These are phyloP conservation scores for Penicillium cosmopolitanum DNA, from an alignment of 495 filamentous ascomycete species.

Conservation along the genomic window DNA sequence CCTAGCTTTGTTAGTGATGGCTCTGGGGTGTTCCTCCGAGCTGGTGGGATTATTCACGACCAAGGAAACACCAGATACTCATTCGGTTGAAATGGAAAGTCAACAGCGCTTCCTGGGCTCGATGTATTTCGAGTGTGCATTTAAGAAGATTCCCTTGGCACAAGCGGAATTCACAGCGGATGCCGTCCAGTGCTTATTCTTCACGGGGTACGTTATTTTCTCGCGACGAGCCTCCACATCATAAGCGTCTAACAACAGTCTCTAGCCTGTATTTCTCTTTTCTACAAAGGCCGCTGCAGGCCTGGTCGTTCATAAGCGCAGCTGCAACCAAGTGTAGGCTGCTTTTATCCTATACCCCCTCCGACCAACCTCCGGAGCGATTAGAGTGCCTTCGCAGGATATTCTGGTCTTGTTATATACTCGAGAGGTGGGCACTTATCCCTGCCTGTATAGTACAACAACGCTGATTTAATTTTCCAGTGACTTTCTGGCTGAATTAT, in stretches of 20 bases:
- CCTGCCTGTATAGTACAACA: too few species aligned
- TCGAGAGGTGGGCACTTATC: constrained; percentile 34
- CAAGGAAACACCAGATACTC: not conserved
- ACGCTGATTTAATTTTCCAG: constrained; percentile 1
- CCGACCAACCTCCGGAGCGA: constrained; percentile 24
- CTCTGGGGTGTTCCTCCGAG: constrained; percentile 18
- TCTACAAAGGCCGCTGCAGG: constrained; percentile 22
- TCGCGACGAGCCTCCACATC: too few species aligned
- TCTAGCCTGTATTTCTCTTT: constrained; percentile 18
- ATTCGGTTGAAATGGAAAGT: not conserved
- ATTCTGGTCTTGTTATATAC: constrained; percentile 54
- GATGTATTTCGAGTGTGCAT: constrained; percentile 16
- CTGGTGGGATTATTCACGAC: constrained; percentile 9
- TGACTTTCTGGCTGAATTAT: constrained; percentile 38
- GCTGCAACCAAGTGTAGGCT: constrained; percentile 23
- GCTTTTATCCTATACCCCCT: constrained; percentile 16
- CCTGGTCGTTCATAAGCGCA: constrained; percentile 23
- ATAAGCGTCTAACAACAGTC: too few species aligned
- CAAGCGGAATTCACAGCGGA: constrained; percentile 18
- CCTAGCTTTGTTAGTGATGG: constrained; percentile 17
- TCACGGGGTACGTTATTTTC: constrained; percentile 14
- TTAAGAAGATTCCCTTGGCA: constrained; percentile 18
- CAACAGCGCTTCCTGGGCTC: constrained; percentile 1
- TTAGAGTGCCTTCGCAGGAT: constrained; percentile 48
- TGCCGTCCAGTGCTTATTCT: constrained; percentile 20